Base-by-base conservation (phyloP, 164 flowering plant species). In the Kalanchoe fedtschenkoi region DNA sequence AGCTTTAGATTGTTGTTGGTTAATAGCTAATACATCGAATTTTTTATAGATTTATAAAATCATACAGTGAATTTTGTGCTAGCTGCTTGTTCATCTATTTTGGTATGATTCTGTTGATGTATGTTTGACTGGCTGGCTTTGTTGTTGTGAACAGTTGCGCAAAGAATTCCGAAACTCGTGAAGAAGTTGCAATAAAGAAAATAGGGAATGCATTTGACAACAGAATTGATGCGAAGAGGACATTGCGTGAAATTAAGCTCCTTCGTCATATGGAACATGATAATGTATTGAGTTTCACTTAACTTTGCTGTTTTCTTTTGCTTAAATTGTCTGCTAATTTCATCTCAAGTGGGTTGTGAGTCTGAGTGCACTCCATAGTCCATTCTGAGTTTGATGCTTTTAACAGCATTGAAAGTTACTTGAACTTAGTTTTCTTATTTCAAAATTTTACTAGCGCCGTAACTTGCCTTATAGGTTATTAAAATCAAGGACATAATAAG, bases 121-220 rank as follows among this genome's bases (percentile, higher is more conserved):
- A 16, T 43, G 1, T 17, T 2, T 43, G 5, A 17, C 47, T 43
- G 19, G 47, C 5, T 17, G 44, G 14, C 0, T 16, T 43, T 43
- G 3, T 4, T 43, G 47, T 43, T 6, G 47, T 43, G 47, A 56
- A 42, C 77, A 87, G 95, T 64, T 81, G 82, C 68, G 89, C 89
- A 0, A 70, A 24, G n/a, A 77, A 87, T 70, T 77, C 86, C 0
- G 86, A 83, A 77, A 85, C 91, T 21, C 77, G 80, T 10, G 89
- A 87, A 72, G 84, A 80, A 70, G 91, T 82, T 60, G 95, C 95
- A 13, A 87, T 87, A 30, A 87, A 85, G 74, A 87, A 83, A 74
- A 83, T 87, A 47, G 85, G 84, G 47, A 83, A 82, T 67, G 95
- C 89, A 1, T 87, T 87, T 71, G 90, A 85, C 64, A 87, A 87